Evolutionary conservation across 2,329 filamentous ascomycete genomes (phyloP), one percentile per base, ranked within the genome.

Genomic region (Clarireedia sp.): DNA sequence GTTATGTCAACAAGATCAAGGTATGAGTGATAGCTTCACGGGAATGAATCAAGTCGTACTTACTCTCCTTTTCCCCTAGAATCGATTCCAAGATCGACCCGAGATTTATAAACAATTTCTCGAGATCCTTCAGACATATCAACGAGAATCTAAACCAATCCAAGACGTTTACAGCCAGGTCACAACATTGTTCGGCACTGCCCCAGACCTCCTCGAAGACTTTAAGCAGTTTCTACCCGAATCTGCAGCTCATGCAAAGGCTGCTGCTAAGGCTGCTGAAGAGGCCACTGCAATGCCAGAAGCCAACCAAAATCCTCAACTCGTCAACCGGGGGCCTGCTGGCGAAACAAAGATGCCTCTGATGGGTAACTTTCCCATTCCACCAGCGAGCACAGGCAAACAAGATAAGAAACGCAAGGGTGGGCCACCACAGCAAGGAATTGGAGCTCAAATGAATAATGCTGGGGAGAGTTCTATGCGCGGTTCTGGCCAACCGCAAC

Each of bases 1-100:
- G 91, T 70, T 99, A 99, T 67, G 94, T 99, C 54, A 99, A 99
- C 70, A 99, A 99, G 74, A 99, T 99, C 67, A 99, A 99, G 85
- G 91, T 94, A 45, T 29, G 40, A 38, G n/a, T 33, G 12, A 74
- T 70, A 59, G 51, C 14, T 37, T 36, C 49, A 36, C 43, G 33
- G 14, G 26, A 16, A 41, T 37, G 6, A 23, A 3, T 45, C 36
- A 12, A 46, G 19, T 54, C 38, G 33, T 40, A 38, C 40, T 16
- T 46, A 52, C 48, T 59, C 55, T 57, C 54, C 48, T 24, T 23
- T 48, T 26, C 44, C 29, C 6, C n/a, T 67, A 96, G 90, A 99
- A 97, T 69, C 92, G 94, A 45, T 99, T 97, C 72, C 87, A 95
- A 65, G 86, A 91, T 66, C 91, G 95, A 62, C 94, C 94, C 6